Percentiles rank a stretch among this genome's conserved stretches.
These are phyloP conservation scores for Xerocomus potaroensis DNA, from an alignment of 768 basidiomycete species.

Conservation along the genomic window DNA sequence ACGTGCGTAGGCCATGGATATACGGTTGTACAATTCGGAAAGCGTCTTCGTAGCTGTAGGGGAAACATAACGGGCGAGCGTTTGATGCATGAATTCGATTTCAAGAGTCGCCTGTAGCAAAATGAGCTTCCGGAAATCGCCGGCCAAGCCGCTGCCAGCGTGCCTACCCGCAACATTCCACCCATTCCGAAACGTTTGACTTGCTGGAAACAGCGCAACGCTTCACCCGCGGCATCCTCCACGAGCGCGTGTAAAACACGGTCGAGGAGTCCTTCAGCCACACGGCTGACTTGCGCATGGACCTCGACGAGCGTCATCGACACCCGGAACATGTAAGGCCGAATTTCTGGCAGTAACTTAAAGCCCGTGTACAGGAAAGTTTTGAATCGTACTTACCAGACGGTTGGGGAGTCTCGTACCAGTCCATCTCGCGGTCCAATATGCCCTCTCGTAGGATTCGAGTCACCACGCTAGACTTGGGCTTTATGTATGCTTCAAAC, in stretches of 20 bases:
- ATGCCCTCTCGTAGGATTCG: conserved; percentile 75
- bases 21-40: conserved; percentile 89
- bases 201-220: conserved; percentile 81
- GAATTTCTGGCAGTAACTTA: conserved; percentile 60
- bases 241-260: conserved; percentile 80
- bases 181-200: conserved; percentile 95
- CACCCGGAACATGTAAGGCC: conserved; percentile 89
- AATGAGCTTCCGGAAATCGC: neutral
- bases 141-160: neutral
- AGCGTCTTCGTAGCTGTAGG: conserved; percentile 76
- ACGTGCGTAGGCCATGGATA: conserved; percentile 87
- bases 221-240: conserved; percentile 78
- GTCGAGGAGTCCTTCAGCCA: conserved; percentile 75
- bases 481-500: conserved; percentile 83
- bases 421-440: conserved; percentile 77
- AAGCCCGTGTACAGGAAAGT: neutral
- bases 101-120: conserved; percentile 86
- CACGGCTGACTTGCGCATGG: conserved; percentile 84
- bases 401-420: conserved; percentile 92
- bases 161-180: conserved; percentile 89
- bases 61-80: conserved; percentile 83
- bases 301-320: conserved; percentile 86
- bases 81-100: conserved; percentile 99
- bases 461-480: conserved; percentile 68
- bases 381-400: conserved; percentile 52